phyloP scores from a whole-genome alignment of 1,284 basidiomycete species.

The Cryptococcus depauperatus region DNA sequence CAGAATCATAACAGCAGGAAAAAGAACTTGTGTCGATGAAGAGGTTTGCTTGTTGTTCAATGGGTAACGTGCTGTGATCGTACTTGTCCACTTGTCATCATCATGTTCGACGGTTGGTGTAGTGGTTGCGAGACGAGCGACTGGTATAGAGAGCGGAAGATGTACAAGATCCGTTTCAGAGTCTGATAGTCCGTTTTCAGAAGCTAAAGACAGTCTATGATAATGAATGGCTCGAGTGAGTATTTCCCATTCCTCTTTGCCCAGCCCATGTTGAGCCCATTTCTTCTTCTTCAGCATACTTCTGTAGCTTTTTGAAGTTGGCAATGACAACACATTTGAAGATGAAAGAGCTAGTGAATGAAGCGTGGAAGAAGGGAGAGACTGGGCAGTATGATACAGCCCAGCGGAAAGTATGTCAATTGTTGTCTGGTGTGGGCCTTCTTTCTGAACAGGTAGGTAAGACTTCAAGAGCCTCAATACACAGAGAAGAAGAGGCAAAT shows the following conservation, averaged over 20 bases:
- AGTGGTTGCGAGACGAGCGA: conserved; percentile 2
- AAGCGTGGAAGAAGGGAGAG: background rate
- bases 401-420: background rate
- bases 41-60: background rate
- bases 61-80: background rate
- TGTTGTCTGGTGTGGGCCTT: background rate
- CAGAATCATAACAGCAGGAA: background rate
- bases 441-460: too few species aligned
- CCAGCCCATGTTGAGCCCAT: conserved; percentile 6
- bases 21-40: background rate
- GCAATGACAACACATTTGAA: background rate
- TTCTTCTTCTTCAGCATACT: background rate
- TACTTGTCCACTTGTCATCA: background rate
- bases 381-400: conserved; percentile 1
- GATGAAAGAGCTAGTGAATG: background rate
- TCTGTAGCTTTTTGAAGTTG: background rate
- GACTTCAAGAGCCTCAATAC: conserved; percentile 1
- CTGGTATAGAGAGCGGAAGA: conserved; percentile 10
- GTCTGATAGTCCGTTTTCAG: too few species aligned
- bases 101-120: background rate
- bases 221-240: conserved; percentile 3
- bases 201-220: too few species aligned
- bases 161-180: conserved; percentile 6
- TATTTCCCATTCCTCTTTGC: conserved; percentile 7
- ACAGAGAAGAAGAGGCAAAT: conserved; percentile 4